Evolutionary conservation across 2,329 filamentous ascomycete species (phyloP), one percentile per base, ranked within the genome.

Genomic region (Paramyrothecium sp.): DNA sequence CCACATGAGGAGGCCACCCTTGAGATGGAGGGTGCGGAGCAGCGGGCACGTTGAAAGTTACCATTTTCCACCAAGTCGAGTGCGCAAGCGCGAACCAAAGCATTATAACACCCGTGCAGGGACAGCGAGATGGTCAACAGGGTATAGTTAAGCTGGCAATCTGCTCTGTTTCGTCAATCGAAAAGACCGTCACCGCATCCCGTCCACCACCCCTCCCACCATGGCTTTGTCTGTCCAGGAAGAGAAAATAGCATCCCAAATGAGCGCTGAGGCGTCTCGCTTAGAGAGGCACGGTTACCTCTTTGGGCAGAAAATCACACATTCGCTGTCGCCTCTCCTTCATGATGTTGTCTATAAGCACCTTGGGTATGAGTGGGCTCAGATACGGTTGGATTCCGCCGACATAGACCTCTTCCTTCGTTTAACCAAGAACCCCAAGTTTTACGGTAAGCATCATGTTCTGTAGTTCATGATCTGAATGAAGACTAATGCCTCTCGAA

Each of bases 271-370:
- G 30, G 61, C 61, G 33, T 61, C 62, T 5, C 64, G 67, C 17
- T 67, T 79, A 2, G 73, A 80, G 34, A 73, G 72, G 23, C 79
- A 82, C 61, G 79, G 80, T 52, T 85, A 82, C 65, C 78, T 86
- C 23, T 86, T 86, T 61, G 83, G 83, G 59, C 75, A 81, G 63
- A 84, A 84, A 59, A 75, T 86, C 60, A 67, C 79, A 5, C 78
- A 82, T 38, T 85, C 82, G 22, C 72, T 84, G 61, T 85, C 83
- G 3, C 82, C 83, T 1, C 71, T 80, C 55, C 73, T 86, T 23
- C 83, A 86, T 66, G 71, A 75, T 60, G 73, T 80, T 53, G 78
- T 86, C 58, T 86, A 84, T 71, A 61, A 72, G n/a, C 69, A 78
- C 8, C 71, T 85, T 2, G 73, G 73, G 7, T 70, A 84, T 52